Conservation (phyloP, 768 basidiomycete genomes). For the Boletus patriciae region DNA sequence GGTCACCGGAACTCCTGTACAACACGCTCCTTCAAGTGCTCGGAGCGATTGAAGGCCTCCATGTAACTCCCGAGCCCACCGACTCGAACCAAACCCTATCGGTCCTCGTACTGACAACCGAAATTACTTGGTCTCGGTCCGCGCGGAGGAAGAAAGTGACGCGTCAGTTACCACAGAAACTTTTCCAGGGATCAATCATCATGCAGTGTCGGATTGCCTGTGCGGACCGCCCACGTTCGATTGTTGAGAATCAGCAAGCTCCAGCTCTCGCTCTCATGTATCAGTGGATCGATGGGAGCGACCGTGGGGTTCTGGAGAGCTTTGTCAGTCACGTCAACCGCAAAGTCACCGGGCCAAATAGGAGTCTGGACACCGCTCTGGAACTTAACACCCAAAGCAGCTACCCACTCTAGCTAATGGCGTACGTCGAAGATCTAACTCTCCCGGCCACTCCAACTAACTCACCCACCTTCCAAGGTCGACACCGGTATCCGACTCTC, state of each 20-base stretch:
- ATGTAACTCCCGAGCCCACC: constrained; percentile 1
- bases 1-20: constrained; percentile 9
- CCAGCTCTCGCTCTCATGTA: constrained; percentile 35
- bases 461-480: background rate
- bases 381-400: too few relatives aligned
- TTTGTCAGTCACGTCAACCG: constrained; percentile 65
- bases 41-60: constrained; percentile 32
- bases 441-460: background rate
- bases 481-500: background rate
- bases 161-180: background rate
- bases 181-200: constrained; percentile 3
- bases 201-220: constrained; percentile 31
- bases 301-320: constrained; percentile 61
- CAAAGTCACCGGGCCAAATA: constrained; percentile 34
- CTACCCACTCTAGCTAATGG: background rate
- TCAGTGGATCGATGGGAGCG: constrained; percentile 62
- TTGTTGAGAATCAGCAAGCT: constrained; percentile 8
- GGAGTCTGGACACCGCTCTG: too few relatives aligned
- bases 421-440: background rate
- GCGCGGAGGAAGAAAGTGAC: constrained; percentile 51
- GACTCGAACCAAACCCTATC: constrained; percentile 1
- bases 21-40: constrained; percentile 35
- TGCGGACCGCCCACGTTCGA: constrained; percentile 12
- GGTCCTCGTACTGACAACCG: constrained; percentile 31
- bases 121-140: constrained; percentile 69